phyloP scores from a whole-genome alignment of 805 yeast species.

The Zygoascus tannicola region DNA sequence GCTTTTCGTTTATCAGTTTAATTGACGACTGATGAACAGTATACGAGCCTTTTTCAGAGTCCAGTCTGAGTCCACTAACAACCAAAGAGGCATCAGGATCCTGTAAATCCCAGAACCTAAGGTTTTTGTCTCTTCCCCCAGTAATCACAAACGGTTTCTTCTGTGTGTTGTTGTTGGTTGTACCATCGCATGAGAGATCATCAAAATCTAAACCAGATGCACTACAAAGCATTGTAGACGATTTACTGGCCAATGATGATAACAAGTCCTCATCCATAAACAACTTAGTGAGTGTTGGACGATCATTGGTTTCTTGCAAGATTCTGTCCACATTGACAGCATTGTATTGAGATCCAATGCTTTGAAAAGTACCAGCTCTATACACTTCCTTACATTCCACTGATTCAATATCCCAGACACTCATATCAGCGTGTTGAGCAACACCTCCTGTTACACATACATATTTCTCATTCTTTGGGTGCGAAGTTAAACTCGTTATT shows the following conservation, averaged over 20 bases:
- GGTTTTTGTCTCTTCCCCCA: conserved; percentile 26
- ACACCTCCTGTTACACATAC: conserved; percentile 58
- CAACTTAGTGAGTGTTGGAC: neutral
- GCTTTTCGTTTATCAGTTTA: conserved; percentile 35
- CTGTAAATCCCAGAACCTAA: conserved; percentile 30
- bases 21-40: conserved; percentile 18
- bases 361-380: conserved; percentile 19
- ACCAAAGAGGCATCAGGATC: conserved; percentile 26
- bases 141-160: conserved; percentile 20
- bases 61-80: conserved; percentile 26
- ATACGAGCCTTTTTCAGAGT: conserved; percentile 15
- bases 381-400: conserved; percentile 45
- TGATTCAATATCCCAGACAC: conserved; percentile 68
- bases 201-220: conserved; percentile 13
- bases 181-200: neutral
- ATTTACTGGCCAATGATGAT: neutral
- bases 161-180: neutral
- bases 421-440: conserved; percentile 45
- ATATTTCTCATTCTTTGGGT: conserved; percentile 40
- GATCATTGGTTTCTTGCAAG: neutral
- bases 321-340: conserved; percentile 9
- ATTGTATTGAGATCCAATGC: conserved; percentile 5
- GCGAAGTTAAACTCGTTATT: conserved; percentile 38
- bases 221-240: neutral
- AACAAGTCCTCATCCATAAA: conserved; percentile 1